These are phyloP conservation scores for Lactarius evosmus DNA, from an alignment of 768 basidiomycete genomes.

Conservation along the genomic window DNA sequence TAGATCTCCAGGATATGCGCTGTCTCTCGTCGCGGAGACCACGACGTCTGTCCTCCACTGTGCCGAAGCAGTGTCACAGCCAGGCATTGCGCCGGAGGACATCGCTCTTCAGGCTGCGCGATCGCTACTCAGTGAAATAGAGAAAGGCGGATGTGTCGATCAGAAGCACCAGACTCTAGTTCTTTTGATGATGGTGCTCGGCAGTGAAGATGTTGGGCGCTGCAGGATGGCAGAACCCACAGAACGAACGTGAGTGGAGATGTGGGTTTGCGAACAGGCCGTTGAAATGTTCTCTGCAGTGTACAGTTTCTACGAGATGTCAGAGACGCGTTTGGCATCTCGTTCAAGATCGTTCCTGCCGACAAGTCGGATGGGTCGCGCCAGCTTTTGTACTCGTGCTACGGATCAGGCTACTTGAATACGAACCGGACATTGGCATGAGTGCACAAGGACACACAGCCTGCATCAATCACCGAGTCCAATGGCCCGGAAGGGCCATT, in stretches of 20 bases:
- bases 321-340: slow-evolving; percentile 78
- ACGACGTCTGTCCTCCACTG: slow-evolving; percentile 88
- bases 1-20: slow-evolving; percentile 94
- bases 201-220: slow-evolving; percentile 93
- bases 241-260: slow-evolving; percentile 55
- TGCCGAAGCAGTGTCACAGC: slow-evolving; percentile 79
- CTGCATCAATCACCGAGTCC: not conserved
- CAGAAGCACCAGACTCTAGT: slow-evolving; percentile 84
- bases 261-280: slow-evolving; percentile 6
- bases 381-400: slow-evolving; percentile 80
- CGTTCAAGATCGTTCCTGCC: slow-evolving; percentile 82
- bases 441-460: not conserved
- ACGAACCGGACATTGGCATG: slow-evolving; percentile 74
- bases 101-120: slow-evolving; percentile 81
- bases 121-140: slow-evolving; percentile 73
- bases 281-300: slow-evolving; percentile 42
- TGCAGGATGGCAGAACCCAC: slow-evolving; percentile 85
- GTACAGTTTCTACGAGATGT: slow-evolving; percentile 88
- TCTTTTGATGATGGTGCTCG: slow-evolving; percentile 89
- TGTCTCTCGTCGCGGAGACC: slow-evolving; percentile 87
- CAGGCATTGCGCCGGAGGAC: slow-evolving; percentile 89
- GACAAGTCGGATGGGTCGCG: slow-evolving; percentile 50
- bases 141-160: slow-evolving; percentile 86
- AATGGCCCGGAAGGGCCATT: not conserved
- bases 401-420: slow-evolving; percentile 90